phyloP scores from a whole-genome alignment of 495 filamentous ascomycete genomes.

The Cercophora newfieldiana region DNA sequence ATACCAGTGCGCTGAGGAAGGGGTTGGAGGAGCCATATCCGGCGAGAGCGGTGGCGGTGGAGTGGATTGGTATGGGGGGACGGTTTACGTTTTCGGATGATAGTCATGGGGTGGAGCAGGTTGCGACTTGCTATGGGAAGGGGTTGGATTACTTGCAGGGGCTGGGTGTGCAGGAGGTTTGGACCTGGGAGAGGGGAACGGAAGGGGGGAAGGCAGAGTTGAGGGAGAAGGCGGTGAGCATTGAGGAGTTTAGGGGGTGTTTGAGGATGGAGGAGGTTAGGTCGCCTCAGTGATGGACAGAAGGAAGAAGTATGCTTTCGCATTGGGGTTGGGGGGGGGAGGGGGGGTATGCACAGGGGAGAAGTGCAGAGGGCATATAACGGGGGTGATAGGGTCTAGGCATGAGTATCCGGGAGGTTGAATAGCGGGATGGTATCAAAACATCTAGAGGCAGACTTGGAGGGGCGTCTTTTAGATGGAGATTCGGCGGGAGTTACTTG shows the following conservation, averaged over 20 bases:
- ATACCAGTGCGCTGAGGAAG: slow-evolving; percentile 82
- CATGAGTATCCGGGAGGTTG: too few species aligned
- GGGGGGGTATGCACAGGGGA: neutral
- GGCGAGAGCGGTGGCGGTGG: slow-evolving; percentile 68
- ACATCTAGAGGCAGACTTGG: too few species aligned
- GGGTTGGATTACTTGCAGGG: slow-evolving; percentile 57
- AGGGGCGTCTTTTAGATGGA: too few species aligned
- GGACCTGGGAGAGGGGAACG: slow-evolving; percentile 43
- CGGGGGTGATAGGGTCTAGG: too few species aligned
- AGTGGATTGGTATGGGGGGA: slow-evolving; percentile 61
- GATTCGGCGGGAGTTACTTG: too few species aligned
- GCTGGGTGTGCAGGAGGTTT: slow-evolving; percentile 50
- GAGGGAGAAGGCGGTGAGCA: slow-evolving; percentile 34
- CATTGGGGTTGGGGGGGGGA: slow-evolving; percentile 27
- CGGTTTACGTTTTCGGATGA: slow-evolving; percentile 88
- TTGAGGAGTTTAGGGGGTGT: slow-evolving; percentile 35
- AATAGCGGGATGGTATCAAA: too few species aligned
- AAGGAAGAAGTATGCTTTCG: neutral
- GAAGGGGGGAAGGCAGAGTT: slow-evolving; percentile 25
- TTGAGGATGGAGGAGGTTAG: slow-evolving; percentile 21
- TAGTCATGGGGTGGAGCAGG: slow-evolving; percentile 80
- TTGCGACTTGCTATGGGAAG: slow-evolving; percentile 57
- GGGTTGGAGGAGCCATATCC: slow-evolving; percentile 91
- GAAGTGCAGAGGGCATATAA: too few species aligned
- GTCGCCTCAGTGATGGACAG: neutral